A percentile compares a stretch with the other conserved stretches of the same genome.
These are phyloP conservation scores for Phytomonas francai DNA, from an alignment of 208 protist genomes.

Conservation along the genomic window DNA sequence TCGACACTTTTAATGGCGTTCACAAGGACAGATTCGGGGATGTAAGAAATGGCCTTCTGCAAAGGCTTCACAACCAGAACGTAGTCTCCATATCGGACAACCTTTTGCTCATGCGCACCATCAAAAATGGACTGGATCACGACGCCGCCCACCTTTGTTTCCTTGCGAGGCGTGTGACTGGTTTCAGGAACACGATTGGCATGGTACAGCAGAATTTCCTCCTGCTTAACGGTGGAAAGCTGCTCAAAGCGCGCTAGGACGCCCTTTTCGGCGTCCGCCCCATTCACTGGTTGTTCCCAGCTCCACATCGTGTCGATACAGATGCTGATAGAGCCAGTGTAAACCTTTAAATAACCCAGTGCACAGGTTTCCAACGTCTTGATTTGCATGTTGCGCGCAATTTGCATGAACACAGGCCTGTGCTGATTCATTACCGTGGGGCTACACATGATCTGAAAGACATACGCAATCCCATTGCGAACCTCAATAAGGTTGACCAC, in stretches of 20 bases:
- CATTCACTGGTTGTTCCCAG: slow-evolving; percentile 15
- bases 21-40: slow-evolving; percentile 32
- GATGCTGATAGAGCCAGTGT: slow-evolving; percentile 34
- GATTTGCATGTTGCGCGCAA: slow-evolving; percentile 39
- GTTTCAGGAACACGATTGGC: slow-evolving; percentile 20
- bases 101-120: slow-evolving; percentile 45
- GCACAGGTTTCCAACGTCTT: slow-evolving; percentile 24
- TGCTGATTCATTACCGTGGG: slow-evolving; percentile 51
- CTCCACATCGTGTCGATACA: slow-evolving; percentile 53
- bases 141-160: slow-evolving; percentile 44
- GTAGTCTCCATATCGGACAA: slow-evolving; percentile 39
- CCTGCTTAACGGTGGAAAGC: slow-evolving; percentile 45
- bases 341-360: slow-evolving; percentile 38
- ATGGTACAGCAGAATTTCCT: slow-evolving; percentile 46
- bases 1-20: slow-evolving; percentile 35
- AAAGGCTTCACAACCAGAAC: slow-evolving; percentile 43
- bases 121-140: slow-evolving; percentile 37
- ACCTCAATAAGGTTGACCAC: slow-evolving; percentile 72
- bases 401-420: slow-evolving; percentile 51
- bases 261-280: not conserved
- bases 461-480: slow-evolving; percentile 58
- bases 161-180: slow-evolving; percentile 26
- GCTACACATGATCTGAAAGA: slow-evolving; percentile 77
- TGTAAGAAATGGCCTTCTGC: slow-evolving; percentile 50
- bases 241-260: slow-evolving; percentile 31